Evolutionary conservation across 2,329 filamentous ascomycete species (phyloP).

Genomic region (Aspergillus piperis): DNA sequence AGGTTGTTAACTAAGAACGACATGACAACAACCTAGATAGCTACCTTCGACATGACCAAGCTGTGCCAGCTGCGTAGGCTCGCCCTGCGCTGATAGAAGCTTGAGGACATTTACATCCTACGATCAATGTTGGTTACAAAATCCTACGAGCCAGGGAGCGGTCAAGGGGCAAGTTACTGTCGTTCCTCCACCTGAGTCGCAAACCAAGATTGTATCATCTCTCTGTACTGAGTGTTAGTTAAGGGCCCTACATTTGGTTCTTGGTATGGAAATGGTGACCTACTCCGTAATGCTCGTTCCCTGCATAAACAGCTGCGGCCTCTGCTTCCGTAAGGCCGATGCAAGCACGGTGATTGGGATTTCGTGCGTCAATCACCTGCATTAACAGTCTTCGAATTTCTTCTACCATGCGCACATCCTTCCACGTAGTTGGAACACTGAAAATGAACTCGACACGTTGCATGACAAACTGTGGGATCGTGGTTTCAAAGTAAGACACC

Average conservation of each 20-base stretch:
- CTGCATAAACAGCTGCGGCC: conserved; percentile 55
- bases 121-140: background rate
- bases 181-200: conserved; percentile 55
- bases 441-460: conserved; percentile 43
- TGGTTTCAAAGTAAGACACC: conserved; percentile 28
- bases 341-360: conserved; percentile 37
- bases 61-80: conserved; percentile 28
- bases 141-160: background rate
- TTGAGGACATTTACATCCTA: conserved; percentile 36
- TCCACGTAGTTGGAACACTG: conserved; percentile 48
- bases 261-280: background rate
- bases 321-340: conserved; percentile 57
- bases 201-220: conserved; percentile 51
- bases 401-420: conserved; percentile 38
- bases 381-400: conserved; percentile 35
- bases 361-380: conserved; percentile 32
- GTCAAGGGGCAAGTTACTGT: conserved; percentile 20
- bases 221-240: conserved; percentile 19
- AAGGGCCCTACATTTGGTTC: too few relatives aligned
- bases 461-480: conserved; percentile 28
- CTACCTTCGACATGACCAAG: conserved; percentile 29
- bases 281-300: conserved; percentile 32
- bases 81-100: conserved; percentile 26
- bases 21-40: background rate
- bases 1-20: background rate